Evolutionary conservation across 352 stramenopile species (phyloP), one percentile per base, ranked within the genome.

Genomic region (Globisporangium rhizosaccharum): DNA sequence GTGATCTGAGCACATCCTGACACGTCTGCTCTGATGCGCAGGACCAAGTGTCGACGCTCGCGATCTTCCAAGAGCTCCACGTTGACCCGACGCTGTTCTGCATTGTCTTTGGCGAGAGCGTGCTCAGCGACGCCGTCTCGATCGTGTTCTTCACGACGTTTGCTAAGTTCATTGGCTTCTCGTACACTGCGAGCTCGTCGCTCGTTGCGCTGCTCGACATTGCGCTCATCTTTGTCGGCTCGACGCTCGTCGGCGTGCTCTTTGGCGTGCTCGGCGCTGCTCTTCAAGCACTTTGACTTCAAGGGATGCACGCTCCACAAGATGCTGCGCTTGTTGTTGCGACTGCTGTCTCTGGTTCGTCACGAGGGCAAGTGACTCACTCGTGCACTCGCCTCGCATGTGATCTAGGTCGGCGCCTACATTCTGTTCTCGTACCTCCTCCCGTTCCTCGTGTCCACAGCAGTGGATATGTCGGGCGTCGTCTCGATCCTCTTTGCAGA

Each of bases 81-180:
- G 80, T 91, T 8, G 88, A 98, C 59, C 91, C 91, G 37, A 92
- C 82, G 51, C 71, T 98, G 7, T 98, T 98, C 66, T 98, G 97
- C 63, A 67, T 98, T 23, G 88, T 98, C 14, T 98, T 98, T 83
- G 94, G 92, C 50, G 94, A 98, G 73, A 96, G 81, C 51, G 95
- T 92, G 37, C 71, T 98, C 37, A 98, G 98, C 68, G 94, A 98
- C 60, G 92, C 92, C 3, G 87, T 98, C 20, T 85, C 78, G 8
- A 95, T 98, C 57, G 94, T 94, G 42, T 69, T 98, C 11, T 98
- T 97, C 65, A 83, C 92, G 51, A 93, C 90, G 10, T 97, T 97
- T 65, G 82, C 85, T 18, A 91, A 96, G 61, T 97, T 97, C 64
- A 88, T 98, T 33, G 86, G 85, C 5, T 85, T 88, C 55, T 83